Percentiles rank a stretch among this genome's conserved stretches.
phyloP scores from a whole-genome alignment of 352 stramenopile species.

The Phytophthora colocasiae region DNA sequence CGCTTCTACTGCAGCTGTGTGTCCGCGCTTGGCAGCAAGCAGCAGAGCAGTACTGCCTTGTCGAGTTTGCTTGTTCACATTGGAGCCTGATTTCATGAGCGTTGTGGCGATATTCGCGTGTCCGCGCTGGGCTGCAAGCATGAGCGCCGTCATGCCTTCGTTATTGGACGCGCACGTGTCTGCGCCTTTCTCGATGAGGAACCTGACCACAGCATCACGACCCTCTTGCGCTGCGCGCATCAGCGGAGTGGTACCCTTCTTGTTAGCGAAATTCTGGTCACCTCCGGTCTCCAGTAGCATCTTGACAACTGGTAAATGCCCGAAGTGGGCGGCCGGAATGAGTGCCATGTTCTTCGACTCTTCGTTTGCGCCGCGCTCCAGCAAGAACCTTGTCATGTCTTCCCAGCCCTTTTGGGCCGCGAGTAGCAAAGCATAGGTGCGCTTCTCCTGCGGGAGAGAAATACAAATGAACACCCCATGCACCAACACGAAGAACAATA shows the following conservation, averaged over 20 bases:
- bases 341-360: constrained; percentile 89
- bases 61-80: constrained; percentile 90
- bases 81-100: constrained; percentile 80
- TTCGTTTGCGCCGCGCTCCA: constrained; percentile 71
- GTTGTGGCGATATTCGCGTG: constrained; percentile 85
- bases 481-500: constrained; percentile 14
- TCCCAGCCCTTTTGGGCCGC: constrained; percentile 83
- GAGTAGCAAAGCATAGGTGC: constrained; percentile 81
- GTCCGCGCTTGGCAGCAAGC: constrained; percentile 82
- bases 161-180: constrained; percentile 84
- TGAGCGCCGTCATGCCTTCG: constrained; percentile 90
- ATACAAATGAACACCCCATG: constrained; percentile 6
- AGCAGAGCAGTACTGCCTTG: constrained; percentile 89
- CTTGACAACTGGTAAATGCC: constrained; percentile 75
- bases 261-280: constrained; percentile 87
- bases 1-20: constrained; percentile 79
- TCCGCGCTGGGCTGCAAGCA: constrained; percentile 85
- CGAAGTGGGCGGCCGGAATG: constrained; percentile 87
- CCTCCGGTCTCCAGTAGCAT: constrained; percentile 74
- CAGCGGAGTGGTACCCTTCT: constrained; percentile 87
- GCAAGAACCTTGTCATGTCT: constrained; percentile 73
- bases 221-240: constrained; percentile 90
- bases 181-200: constrained; percentile 74
- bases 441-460: constrained; percentile 66
- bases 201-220: constrained; percentile 77